phyloP scores from a whole-genome alignment of 352 stramenopile species.

The Phytophthora macrochlamydospora region DNA sequence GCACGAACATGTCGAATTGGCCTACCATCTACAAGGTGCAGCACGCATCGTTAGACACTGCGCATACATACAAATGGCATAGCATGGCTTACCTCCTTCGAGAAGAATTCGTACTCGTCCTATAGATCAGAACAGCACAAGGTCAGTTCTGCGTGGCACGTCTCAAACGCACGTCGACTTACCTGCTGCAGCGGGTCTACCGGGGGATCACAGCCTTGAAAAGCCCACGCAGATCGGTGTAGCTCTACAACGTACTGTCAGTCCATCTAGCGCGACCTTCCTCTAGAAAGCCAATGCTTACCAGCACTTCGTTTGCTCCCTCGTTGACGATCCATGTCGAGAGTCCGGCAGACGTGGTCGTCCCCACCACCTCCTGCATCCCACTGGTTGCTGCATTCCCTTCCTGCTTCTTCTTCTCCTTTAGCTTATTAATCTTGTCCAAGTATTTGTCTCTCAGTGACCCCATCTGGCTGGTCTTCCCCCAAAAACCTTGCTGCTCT shows the following conservation, averaged over 20 bases:
- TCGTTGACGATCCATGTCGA: conserved; percentile 79
- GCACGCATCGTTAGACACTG: background rate
- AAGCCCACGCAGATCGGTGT: conserved; percentile 60
- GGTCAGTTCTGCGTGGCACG: background rate
- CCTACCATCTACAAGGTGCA: conserved; percentile 51
- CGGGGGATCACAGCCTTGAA: conserved; percentile 68
- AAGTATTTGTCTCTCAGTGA: conserved; percentile 74
- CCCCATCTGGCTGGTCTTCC: conserved; percentile 16
- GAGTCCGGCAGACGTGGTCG: conserved; percentile 54
- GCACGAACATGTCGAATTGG: conserved; percentile 69
- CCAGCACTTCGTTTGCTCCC: conserved; percentile 71
- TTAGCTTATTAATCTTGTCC: conserved; percentile 73
- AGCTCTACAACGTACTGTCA: conserved; percentile 41
- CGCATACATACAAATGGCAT: background rate
- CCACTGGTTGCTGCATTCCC: conserved; percentile 2
- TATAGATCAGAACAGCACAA: conserved; percentile 15
- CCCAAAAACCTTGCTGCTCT: conserved; percentile 22
- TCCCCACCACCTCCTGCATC: conserved; percentile 31
- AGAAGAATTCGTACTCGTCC: conserved; percentile 69
- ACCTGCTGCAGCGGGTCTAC: conserved; percentile 56
- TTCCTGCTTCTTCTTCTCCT: conserved; percentile 56
- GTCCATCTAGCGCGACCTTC: background rate
- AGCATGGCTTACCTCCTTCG: conserved; percentile 55
- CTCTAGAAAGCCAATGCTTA: conserved; percentile 17
- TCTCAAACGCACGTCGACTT: conserved; percentile 3